A percentile compares a stretch with the other conserved stretches of the same genome.
These are phyloP conservation scores for Phytopythium vexans DNA, from an alignment of 352 stramenopile species.

Conservation along the genomic window DNA sequence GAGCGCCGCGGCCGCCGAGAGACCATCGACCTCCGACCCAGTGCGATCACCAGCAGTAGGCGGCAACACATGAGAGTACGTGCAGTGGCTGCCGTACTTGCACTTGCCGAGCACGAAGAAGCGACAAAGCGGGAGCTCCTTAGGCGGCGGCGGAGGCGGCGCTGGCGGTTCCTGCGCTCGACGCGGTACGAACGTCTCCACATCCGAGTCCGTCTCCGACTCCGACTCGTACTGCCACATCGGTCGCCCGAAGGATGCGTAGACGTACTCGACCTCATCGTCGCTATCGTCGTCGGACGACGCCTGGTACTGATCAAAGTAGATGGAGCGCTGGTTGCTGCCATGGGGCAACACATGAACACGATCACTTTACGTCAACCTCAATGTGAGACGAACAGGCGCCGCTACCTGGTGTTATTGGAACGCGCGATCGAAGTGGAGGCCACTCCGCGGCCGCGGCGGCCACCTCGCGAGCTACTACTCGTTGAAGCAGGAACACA, in stretches of 20 bases:
- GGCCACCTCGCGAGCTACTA: too few relatives aligned
- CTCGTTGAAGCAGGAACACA: too few relatives aligned
- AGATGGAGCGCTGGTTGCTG: too few relatives aligned
- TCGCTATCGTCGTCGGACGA: too few relatives aligned
- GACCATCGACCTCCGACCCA: slow-evolving; percentile 25
- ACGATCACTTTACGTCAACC: too few relatives aligned
- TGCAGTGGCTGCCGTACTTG: slow-evolving; percentile 65
- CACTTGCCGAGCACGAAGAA: slow-evolving; percentile 83
- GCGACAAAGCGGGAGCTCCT: slow-evolving; percentile 45
- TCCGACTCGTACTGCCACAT: slow-evolving; percentile 2
- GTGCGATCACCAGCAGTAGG: slow-evolving; percentile 21
- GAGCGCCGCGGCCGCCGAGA: slow-evolving; percentile 45
- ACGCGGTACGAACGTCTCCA: neutral
- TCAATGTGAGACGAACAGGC: too few relatives aligned
- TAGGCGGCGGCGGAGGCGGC: slow-evolving; percentile 8
- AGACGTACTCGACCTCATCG: slow-evolving; percentile 5
- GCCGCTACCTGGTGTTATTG: too few relatives aligned
- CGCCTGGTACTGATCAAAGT: too few relatives aligned
- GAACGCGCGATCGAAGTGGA: too few relatives aligned
- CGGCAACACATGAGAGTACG: slow-evolving; percentile 63
- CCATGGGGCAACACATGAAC: too few relatives aligned
- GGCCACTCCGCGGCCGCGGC: too few relatives aligned
- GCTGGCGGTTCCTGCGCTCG: neutral
- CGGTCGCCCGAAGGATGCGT: slow-evolving; percentile 7
- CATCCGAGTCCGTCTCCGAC: neutral